Evolutionary conservation across 2,329 filamentous ascomycete genomes (phyloP), one percentile per base, ranked within the genome.

Genomic region (Chrysoporthe cubensis): DNA sequence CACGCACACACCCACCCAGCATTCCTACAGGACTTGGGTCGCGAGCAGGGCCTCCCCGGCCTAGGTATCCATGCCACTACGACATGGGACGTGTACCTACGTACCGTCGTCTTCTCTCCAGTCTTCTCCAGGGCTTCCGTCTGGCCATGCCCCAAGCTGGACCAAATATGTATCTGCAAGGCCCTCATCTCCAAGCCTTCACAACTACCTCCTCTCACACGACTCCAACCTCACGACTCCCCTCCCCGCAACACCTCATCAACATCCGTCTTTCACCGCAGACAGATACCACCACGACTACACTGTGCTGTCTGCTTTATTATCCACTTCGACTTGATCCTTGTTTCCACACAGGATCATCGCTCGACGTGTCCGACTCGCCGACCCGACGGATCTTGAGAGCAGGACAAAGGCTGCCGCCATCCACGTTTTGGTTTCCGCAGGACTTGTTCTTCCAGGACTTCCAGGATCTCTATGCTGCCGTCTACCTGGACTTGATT

Each of bases 331-430:
- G 50, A 54, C 26, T 18, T 54, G 50, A 13, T 18, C 50, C 14
- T 54, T 54, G 13, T 34, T 14, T 6, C 16, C 34, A 26, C 8
- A 40, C 7, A 57, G 54, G 54, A 40, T 21, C 6, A 7, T 13
- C 34, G 32, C 6, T 16, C 13, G 4, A 26, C 26, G 26, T 57
- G 34, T 21, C 13, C 54, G 40, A 40, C 16, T 40, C 34, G 32
- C 16, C 54, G n/a, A 6, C 54, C 34, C 54, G n/a, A 6, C 54
- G 54, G 54, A 57, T 32, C 34, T n/a, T 34, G 4, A 5, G 67
- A 73, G 64, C 75, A 72, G 57, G 73, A 66, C 64, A 26, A 13
- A 63, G 59, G 50, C 59, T 73, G 71, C 70, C 72, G 74, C 74
- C 71, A 72, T 66, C 71, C 37, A 40, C n/a, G 11, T 26, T 43